Base-by-base conservation (phyloP, 139 green algal genomes). In the Haematococcus lacustris region DNA sequence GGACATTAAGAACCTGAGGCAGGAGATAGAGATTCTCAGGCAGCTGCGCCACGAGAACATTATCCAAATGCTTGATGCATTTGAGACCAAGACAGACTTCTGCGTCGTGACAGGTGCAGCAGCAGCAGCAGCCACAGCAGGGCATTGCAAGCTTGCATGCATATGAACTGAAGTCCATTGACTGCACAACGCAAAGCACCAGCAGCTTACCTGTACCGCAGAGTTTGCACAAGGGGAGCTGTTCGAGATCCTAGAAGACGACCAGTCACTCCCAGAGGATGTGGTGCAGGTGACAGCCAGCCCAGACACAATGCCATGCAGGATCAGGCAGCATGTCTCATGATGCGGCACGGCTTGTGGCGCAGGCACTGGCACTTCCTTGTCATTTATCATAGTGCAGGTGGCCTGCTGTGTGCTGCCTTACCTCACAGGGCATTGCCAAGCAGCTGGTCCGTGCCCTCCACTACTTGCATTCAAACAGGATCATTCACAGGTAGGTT, bases 181-280 rank as follows among this genome's bases (percentile, higher is more conserved):
- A n/a, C n/a, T n/a, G n/a, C n/a, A n/a, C n/a, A n/a, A n/a, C n/a
- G n/a, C n/a, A n/a, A n/a, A 28, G 9, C 43, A 28, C 9, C 43
- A 53, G 43, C 43, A 53, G 43, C 17, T 53, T 9, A 53, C 43
- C 43, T 53, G 43, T 53, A 17, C 21, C 33, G 68, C 85, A 75
- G 94, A 98, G 78, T 97, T 97, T 84, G 94, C 85, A 6, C 92
- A 98, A 77, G 92, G 95, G 32, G 95, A 99, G 88, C 88, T 99
- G 57, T 98, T 97, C 78, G 90, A 99, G 73, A 92, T 99, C 47
- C 82, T 99, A 73, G 91, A 98, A 75, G 88, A 98, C 64, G 95
- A 99, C 77, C 77, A 91, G 73, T 82, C 41, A 25, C 81, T 99
- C 37, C 88, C 87, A 33, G 93, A 97, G 83, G 80, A 87, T 1